Percentiles rank a stretch among this genome's conserved stretches.
Conservation (phyloP, 2,329 filamentous ascomycete genomes). For the Apiospora phragmitis region DNA sequence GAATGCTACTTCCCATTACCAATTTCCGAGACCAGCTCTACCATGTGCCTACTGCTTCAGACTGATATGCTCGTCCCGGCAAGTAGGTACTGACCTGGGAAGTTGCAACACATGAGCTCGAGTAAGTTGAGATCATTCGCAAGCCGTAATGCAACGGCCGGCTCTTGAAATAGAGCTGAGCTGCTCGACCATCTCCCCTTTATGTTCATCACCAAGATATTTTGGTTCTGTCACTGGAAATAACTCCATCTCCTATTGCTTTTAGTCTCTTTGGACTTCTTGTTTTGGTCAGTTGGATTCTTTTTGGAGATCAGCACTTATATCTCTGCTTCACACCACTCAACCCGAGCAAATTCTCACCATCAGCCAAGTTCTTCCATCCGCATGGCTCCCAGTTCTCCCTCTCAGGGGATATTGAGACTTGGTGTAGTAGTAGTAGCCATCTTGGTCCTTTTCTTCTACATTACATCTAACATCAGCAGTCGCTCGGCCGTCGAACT, state of each 20-base stretch:
- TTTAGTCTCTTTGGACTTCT: not conserved
- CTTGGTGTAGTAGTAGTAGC: conserved; percentile 19
- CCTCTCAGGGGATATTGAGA: conserved; percentile 19
- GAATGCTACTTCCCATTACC: not conserved
- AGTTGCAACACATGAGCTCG: not conserved
- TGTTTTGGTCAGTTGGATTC: not conserved
- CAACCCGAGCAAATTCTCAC: not conserved
- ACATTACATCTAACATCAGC: not conserved
- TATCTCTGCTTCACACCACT: not conserved
- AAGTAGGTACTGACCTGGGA: not conserved
- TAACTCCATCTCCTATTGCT: not conserved
- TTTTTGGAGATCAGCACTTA: not conserved
- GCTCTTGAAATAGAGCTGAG: not conserved
- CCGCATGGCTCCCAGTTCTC: conserved; percentile 20
- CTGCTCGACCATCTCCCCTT: not conserved
- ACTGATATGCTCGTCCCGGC: not conserved
- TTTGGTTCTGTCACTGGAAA: not conserved
- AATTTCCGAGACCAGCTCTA: not conserved
- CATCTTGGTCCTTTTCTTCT: conserved; percentile 14
- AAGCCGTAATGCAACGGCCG: not conserved
- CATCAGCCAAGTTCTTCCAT: conserved; percentile 9
- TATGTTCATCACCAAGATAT: not conserved
- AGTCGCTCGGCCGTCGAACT: not conserved
- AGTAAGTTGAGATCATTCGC: not conserved
- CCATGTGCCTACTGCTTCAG: not conserved